These are phyloP conservation scores for Hemileccinum rubropunctum DNA, from an alignment of 768 basidiomycete species.

Conservation along the genomic window DNA sequence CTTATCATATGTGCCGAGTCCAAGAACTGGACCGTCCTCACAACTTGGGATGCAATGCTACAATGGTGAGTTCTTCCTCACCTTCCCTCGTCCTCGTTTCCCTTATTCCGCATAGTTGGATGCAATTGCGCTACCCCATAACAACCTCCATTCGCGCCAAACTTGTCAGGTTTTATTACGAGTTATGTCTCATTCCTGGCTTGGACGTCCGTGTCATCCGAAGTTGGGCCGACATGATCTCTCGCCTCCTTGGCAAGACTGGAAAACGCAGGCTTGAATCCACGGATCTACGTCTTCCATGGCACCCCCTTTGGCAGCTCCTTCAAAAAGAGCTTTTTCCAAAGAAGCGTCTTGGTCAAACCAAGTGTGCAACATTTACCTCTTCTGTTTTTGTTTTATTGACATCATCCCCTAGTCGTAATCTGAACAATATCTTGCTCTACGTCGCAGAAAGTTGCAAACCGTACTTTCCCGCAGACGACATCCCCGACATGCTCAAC, in stretches of 20 bases:
- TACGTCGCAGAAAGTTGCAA: constrained; percentile 73
- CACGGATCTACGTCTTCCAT: constrained; percentile 65
- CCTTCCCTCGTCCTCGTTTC: neutral
- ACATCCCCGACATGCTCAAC: constrained; percentile 69
- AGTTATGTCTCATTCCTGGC: constrained; percentile 73
- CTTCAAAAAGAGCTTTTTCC: constrained; percentile 75
- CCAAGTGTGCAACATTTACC: constrained; percentile 45
- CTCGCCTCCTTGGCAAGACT: constrained; percentile 65
- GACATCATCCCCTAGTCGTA: constrained; percentile 41
- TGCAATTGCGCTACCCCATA: constrained; percentile 79
- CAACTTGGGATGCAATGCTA: constrained; percentile 76
- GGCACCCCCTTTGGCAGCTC: constrained; percentile 74
- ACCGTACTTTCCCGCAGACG: constrained; percentile 61
- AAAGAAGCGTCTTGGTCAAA: constrained; percentile 59
- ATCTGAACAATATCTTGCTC: constrained; percentile 67
- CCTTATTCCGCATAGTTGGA: constrained; percentile 53
- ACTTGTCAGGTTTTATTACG: constrained; percentile 73
- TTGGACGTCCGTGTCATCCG: constrained; percentile 69
- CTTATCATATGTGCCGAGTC: constrained; percentile 69
- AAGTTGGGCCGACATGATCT: constrained; percentile 77
- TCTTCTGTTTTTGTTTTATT: constrained; percentile 2
- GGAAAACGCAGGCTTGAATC: constrained; percentile 68
- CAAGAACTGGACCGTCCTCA: constrained; percentile 71
- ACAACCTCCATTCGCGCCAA: constrained; percentile 64
- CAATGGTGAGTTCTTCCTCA: constrained; percentile 54